Base-by-base conservation (phyloP, 192 early-diverging fungal genomes). In the Mortierella antarctica region DNA sequence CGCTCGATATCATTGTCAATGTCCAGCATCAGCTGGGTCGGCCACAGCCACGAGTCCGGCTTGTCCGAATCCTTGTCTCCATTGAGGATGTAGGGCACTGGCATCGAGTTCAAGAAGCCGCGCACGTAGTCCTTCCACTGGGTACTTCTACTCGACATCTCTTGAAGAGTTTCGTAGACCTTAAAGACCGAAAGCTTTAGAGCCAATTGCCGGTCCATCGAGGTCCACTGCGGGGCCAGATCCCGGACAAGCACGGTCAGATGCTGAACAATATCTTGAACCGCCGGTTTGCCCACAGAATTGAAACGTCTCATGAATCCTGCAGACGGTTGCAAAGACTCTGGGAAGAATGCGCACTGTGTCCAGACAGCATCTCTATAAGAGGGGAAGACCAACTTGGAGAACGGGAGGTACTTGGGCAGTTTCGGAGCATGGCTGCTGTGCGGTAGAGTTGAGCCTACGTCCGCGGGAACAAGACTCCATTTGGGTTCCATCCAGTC, bases 401-500 rank as follows among this genome's bases (percentile, higher is more conserved):
- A 62, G n/a, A 76, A 76, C 8, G 66, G 42, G 54, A 76, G 48
- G 55, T 64, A 69, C 5, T 6, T n/a, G 10, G 61, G 39, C 0
- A 69, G 40, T 11, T 53, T 18, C 1, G 74, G 74, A 0, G 46
- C 54, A 6, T 15, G 2, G 6, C 50, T 39, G 15, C 51, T 44
- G 15, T 58, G 58, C 10, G 67, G 74, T 0, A n/a, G 2, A 17
- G 2, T 18, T n/a, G 42, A 41, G 40, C 21, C 47, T 10, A 44
- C 23, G 7, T 65, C 40, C 9, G 52, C 47, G 0, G 74, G 74
- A 1, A 76, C 74, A 59, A 76, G 18, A 49, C 49, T 52, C 74
- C 74, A 76, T 17, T 64, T n/a, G 13, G 39, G 44, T 7, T 56
- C 54, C 74, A 76, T 76, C 74, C 74, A 76, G 40, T 64, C 11